Base-by-base conservation (phyloP, 1,139 yeast genomes). In the Nakaseomyces nivariensis region DNA sequence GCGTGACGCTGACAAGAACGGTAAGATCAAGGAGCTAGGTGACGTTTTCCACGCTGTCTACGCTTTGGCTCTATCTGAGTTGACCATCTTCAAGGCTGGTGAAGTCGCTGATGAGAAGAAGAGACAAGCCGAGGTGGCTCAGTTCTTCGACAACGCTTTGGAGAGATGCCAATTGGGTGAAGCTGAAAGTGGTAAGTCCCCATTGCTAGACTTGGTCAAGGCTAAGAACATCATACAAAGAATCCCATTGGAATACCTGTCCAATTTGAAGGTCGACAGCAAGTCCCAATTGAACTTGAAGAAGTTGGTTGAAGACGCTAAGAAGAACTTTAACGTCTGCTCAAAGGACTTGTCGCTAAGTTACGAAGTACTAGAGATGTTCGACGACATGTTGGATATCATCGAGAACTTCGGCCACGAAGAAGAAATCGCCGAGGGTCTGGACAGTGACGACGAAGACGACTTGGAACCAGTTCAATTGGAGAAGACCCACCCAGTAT, bases 11-110 rank as follows among this genome's bases (percentile, higher is more conserved):
- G 67, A 67, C 27, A 63, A 64, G 24, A 69, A 69, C 60, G 64
- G 50, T 52, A 57, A 34, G 55, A 56, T 24, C 5, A 58, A 27
- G 55, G 57, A 24, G 11, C 64, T 85, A 24, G 78, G 82, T 13
- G 81, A 80, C 22, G 72, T 72, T 46, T 87, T 88, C 66, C 86
- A 87, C 62, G 71, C 82, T 7, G 77, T 85, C 33, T 90, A 89
- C 63, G 89, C 88, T 0, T 69, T 78, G 47, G 82, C 95, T 0
- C 71, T 90, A 49, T 74, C 83, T 37, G 88, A 84, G 52, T 71
- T 88, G 58, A 81, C 90, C 3, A 72, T 71, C 36, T 82, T 78
- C 66, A 73, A 76, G 52, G 68, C 73, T 2, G 68, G 59, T 10
- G 68, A 63, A 43, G 62, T 60, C 10, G 61, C 25, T 13, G 42